phyloP scores from a whole-genome alignment of 352 stramenopile species.

The Phytopythium kandeliae region DNA sequence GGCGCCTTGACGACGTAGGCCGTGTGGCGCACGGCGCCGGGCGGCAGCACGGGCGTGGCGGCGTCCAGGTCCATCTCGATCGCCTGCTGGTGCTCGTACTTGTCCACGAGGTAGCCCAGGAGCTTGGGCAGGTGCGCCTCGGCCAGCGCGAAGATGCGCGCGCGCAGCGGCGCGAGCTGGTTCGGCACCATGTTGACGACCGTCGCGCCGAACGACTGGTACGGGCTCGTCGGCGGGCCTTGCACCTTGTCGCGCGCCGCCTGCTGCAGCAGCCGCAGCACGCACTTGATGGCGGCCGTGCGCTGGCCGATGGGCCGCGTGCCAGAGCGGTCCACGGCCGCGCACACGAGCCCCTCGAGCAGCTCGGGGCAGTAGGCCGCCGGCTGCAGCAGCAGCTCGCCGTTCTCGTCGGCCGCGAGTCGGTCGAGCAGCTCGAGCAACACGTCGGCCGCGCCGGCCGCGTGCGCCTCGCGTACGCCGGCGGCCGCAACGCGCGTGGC shows the following conservation, averaged over 20 bases:
- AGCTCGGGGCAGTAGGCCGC: slow-evolving; percentile 80
- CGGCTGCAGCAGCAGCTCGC: slow-evolving; percentile 83
- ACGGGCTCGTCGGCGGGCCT: slow-evolving; percentile 71
- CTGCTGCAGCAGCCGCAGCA: slow-evolving; percentile 74
- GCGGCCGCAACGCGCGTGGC: slow-evolving; percentile 70
- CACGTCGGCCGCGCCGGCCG: slow-evolving; percentile 78
- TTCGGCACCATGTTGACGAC: slow-evolving; percentile 84
- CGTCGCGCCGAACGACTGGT: slow-evolving; percentile 80
- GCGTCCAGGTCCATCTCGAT: slow-evolving; percentile 64
- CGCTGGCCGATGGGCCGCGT: slow-evolving; percentile 47
- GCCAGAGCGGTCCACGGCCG: slow-evolving; percentile 35
- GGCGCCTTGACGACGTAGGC: slow-evolving; percentile 85
- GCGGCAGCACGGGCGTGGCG: slow-evolving; percentile 48
- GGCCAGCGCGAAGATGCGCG: slow-evolving; percentile 65
- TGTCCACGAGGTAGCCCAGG: slow-evolving; percentile 63
- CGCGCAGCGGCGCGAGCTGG: slow-evolving; percentile 60
- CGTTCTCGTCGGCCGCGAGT: slow-evolving; percentile 85
- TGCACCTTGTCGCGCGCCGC: slow-evolving; percentile 70
- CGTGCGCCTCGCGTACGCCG: slow-evolving; percentile 59
- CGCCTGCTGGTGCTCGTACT: slow-evolving; percentile 77
- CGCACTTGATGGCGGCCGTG: slow-evolving; percentile 80
- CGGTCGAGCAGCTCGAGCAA: slow-evolving; percentile 86
- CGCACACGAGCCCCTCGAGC: slow-evolving; percentile 72
- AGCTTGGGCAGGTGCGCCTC: slow-evolving; percentile 66
- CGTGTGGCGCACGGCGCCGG: slow-evolving; percentile 72